These are phyloP conservation scores for Melocanna baccifera DNA, from an alignment of 176 grass and related monocot genomes.

Conservation along the genomic window DNA sequence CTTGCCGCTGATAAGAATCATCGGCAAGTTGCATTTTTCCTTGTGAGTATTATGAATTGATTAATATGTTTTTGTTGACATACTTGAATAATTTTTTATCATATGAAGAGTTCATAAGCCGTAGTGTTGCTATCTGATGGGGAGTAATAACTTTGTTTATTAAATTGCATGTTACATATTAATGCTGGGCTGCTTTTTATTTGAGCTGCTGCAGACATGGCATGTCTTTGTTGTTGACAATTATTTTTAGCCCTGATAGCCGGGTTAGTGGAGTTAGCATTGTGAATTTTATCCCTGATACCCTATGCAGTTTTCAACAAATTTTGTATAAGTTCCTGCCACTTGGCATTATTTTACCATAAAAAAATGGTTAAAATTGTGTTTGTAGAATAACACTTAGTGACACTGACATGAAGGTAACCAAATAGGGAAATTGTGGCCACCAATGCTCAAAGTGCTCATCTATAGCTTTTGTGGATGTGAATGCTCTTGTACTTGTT, in stretches of 20 bases:
- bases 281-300: too few relatives aligned
- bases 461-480: neutral
- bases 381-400: neutral
- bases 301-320: neutral
- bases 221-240: constrained; percentile 5
- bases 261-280: neutral
- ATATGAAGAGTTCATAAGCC: neutral
- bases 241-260: neutral
- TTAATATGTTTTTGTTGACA: neutral
- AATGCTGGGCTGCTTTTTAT: neutral
- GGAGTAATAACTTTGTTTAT: neutral
- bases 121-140: neutral
- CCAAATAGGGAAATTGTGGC: neutral
- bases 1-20: constrained; percentile 89
- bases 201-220: neutral
- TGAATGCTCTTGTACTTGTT: constrained; percentile 9
- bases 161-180: neutral
- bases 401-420: constrained; percentile 1
- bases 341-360: neutral
- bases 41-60: constrained; percentile 65
- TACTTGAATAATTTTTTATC: neutral
- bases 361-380: neutral
- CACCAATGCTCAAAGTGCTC: neutral
- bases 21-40: constrained; percentile 89
- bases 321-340: neutral